phyloP scores from a whole-genome alignment of 1,139 yeast species.

The Suhomyces choctaworum region DNA sequence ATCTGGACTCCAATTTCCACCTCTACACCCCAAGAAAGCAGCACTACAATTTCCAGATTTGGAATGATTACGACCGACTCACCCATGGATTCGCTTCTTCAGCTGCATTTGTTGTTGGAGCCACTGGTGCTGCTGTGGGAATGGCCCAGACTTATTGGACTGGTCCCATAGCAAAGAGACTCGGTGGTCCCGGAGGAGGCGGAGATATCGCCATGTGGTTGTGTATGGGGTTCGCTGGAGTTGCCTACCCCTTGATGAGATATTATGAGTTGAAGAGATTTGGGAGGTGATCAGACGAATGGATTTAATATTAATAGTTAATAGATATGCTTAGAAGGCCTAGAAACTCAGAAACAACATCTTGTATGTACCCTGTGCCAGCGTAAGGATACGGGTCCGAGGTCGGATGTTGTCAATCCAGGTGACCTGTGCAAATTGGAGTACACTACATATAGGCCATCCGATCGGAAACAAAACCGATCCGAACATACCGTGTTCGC shows the following conservation, averaged over 20 bases:
- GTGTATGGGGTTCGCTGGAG: constrained; percentile 68
- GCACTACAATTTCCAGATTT: constrained; percentile 62
- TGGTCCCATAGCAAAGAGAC: constrained; percentile 63
- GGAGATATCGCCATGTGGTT: constrained; percentile 86
- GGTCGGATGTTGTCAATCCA: too few relatives aligned
- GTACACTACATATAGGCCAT: too few relatives aligned
- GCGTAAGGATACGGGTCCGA: too few relatives aligned
- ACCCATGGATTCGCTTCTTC: constrained; percentile 70
- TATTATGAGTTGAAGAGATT: constrained; percentile 60
- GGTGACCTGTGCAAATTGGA: too few relatives aligned
- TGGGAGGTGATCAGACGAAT: too few relatives aligned
- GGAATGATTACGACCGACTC: constrained; percentile 58
- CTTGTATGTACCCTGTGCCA: too few relatives aligned
- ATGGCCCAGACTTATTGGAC: constrained; percentile 79
- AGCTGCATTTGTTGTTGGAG: constrained; percentile 59
- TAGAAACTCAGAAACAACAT: too few relatives aligned
- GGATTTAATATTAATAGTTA: too few relatives aligned
- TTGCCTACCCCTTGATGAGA: constrained; percentile 63
- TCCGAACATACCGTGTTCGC: too few relatives aligned
- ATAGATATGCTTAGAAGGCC: too few relatives aligned
- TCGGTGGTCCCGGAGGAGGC: constrained; percentile 57
- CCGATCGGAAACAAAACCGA: too few relatives aligned
- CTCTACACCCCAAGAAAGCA: constrained; percentile 24
- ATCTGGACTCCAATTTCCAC: constrained; percentile 8
- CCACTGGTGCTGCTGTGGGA: constrained; percentile 77